Percentiles rank a stretch among this genome's conserved stretches.
Conservation (phyloP, 202 grass and related monocot genomes). For the Dendrocalamus latiflorus region DNA sequence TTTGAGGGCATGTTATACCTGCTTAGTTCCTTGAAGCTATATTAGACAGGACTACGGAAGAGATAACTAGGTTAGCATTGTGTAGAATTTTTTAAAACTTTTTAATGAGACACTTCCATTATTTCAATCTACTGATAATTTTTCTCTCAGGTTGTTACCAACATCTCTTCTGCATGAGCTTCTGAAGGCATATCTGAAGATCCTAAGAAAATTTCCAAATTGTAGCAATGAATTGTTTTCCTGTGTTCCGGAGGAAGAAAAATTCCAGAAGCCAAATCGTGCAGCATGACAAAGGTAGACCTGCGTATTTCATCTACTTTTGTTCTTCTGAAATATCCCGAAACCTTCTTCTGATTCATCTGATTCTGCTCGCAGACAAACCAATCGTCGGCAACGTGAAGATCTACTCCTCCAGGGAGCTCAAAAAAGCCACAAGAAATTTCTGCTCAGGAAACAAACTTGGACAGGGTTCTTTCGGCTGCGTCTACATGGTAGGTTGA, state of each 20-base stretch:
- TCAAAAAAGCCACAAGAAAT: no score
- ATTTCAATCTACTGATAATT: not conserved
- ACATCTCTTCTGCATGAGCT: not conserved
- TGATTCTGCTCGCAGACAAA: constrained; percentile 27
- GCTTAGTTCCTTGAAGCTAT: not conserved
- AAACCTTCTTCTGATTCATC: constrained; percentile 3
- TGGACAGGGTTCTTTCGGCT: no score
- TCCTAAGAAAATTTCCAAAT: not conserved
- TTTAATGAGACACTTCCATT: not conserved
- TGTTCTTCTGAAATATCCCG: constrained; percentile 4
- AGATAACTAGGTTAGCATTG: not conserved
- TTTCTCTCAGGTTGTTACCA: constrained; percentile 11
- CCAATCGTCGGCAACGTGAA: constrained; percentile 42
- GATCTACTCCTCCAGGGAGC: constrained; percentile 69
- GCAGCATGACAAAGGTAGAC: constrained; percentile 46
- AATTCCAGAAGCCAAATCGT: constrained; percentile 35
- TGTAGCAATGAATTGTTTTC: constrained; percentile 49
- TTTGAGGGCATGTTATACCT: not conserved
- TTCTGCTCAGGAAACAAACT: no score
- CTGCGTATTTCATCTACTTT: not conserved
- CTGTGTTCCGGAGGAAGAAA: constrained; percentile 23
- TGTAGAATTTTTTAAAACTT: not conserved
- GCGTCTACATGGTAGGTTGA: constrained; percentile 63
- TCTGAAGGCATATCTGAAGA: constrained; percentile 6
- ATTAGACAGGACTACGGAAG: not conserved